Evolutionary conservation across 1,284 basidiomycete genomes (phyloP), one percentile per base, ranked within the genome.

Genomic region (Flammula alnicola): DNA sequence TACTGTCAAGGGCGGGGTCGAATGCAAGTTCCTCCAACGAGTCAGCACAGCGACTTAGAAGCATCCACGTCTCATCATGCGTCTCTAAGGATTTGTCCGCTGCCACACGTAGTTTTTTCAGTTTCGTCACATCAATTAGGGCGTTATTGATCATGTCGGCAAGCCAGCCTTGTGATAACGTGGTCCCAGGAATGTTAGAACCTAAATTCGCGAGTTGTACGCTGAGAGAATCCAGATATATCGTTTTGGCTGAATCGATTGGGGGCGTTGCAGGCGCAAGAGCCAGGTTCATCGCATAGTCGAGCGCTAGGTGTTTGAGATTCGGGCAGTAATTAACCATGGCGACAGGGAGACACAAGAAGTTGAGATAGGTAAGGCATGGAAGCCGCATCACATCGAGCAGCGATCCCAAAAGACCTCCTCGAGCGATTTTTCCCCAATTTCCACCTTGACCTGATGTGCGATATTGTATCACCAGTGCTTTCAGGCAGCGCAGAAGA

Each of bases 11-110:
- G n/a, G n/a, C n/a, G 14, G 39, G 7, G 22, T 47, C 44, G 11
- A 47, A 47, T n/a, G 35, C 29, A n/a, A 47, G 44, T 4, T 12
- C 16, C 11, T 39, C 29, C 36, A 47, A 29, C 16, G 36, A 39
- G 12, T 8, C 26, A n/a, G 36, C 20, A 17, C 35, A 47, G 5
- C 14, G 36, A 23, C 25, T 47, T 37, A 47, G 9, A 0, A 20
- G 12, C 17, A 37, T 8, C 29, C 44, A 39, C 14, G 17, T 37
- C 1, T 19, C 36, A 12, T 37, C 38, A 16, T 22, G 36, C 27
- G 38, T 37, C 29, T 39, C 25, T 37, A 35, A 47, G 31, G 38
- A 35, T 29, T n/a, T n/a, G n/a, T n/a, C n/a, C n/a, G n/a, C n/a
- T n/a, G n/a, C n/a, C n/a, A n/a, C n/a, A n/a, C n/a, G n/a, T n/a